Percentiles rank a stretch among this genome's conserved stretches.
Conservation (phyloP, 1,139 yeast species). For the Debaryomyces nepalensis region DNA sequence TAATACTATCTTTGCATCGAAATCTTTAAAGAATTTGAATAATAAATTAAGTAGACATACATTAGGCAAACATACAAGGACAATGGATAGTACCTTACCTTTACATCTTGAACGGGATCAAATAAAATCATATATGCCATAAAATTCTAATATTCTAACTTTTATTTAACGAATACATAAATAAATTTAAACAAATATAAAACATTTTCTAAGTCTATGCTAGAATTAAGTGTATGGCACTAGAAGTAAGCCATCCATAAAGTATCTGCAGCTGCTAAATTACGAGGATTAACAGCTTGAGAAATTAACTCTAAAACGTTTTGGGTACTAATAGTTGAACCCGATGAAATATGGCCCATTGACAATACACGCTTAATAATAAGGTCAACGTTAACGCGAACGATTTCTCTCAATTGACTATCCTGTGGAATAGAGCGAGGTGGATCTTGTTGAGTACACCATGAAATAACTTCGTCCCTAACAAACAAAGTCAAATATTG, state of each 20-base stretch:
- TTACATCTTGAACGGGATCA: slow-evolving; percentile 3
- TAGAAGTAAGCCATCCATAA: slow-evolving; percentile 95
- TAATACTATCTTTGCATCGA: slow-evolving; percentile 12
- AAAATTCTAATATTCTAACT: background rate
- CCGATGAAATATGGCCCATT: slow-evolving; percentile 78
- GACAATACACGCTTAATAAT: slow-evolving; percentile 71
- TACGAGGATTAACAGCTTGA: slow-evolving; percentile 95
- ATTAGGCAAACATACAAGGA: slow-evolving; percentile 5
- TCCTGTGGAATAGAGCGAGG: slow-evolving; percentile 70
- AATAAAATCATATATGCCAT: slow-evolving; percentile 9
- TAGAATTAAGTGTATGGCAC: background rate
- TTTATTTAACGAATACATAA: slow-evolving; percentile 5
- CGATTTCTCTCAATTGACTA: slow-evolving; percentile 84
- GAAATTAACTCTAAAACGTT: slow-evolving; percentile 89
- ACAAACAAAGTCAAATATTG: slow-evolving; percentile 90
- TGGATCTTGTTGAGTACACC: slow-evolving; percentile 86
- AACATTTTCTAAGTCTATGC: background rate
- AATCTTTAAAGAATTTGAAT: slow-evolving; percentile 18
- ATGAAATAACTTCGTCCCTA: slow-evolving; percentile 90
- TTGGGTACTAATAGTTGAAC: slow-evolving; percentile 86
- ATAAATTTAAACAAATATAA: background rate
- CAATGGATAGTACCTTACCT: slow-evolving; percentile 5
- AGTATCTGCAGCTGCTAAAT: slow-evolving; percentile 89
- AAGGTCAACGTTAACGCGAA: slow-evolving; percentile 83
- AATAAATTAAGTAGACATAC: slow-evolving; percentile 27